These are phyloP conservation scores for Murraya koenigii DNA, from an alignment of 345 rosid species.

Conservation along the genomic window DNA sequence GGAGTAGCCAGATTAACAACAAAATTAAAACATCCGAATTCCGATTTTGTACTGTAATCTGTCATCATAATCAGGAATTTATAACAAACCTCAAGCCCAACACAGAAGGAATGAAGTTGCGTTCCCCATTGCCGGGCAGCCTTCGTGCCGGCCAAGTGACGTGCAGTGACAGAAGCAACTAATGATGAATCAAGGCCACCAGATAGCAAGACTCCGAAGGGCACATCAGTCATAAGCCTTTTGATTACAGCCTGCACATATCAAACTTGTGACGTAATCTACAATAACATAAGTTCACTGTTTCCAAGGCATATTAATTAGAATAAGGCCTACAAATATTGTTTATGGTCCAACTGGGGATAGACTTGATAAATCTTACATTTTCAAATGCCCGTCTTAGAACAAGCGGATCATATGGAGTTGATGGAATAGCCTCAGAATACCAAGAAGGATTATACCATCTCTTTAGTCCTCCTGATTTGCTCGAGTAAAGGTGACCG, in stretches of 20 bases:
- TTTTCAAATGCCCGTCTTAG: conserved; percentile 68
- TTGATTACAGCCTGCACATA: conserved; percentile 75
- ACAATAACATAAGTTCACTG: neutral
- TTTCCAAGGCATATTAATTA: neutral
- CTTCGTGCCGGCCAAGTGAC: conserved; percentile 69
- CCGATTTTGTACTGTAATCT: neutral
- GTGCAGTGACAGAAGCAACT: conserved; percentile 80
- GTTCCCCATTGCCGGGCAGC: conserved; percentile 83
- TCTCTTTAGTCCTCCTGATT: conserved; percentile 55
- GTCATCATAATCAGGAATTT: neutral
- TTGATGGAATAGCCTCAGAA: conserved; percentile 61
- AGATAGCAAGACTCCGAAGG: conserved; percentile 87
- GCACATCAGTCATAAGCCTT: conserved; percentile 93
- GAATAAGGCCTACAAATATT: neutral
- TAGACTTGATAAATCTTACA: conserved; percentile 33
- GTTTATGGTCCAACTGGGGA: neutral
- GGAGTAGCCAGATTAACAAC: neutral
- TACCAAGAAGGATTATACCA: conserved; percentile 97
- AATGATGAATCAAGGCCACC: conserved; percentile 95
- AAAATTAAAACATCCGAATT: neutral
- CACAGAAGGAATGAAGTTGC: conserved; percentile 87
- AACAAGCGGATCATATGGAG: conserved; percentile 76
- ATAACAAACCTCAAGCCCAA: conserved; percentile 72
- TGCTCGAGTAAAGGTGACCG: conserved; percentile 92
- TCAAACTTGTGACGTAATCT: neutral